Evolutionary conservation across 2,329 filamentous ascomycete species (phyloP).

Genomic region (Colletotrichum siamense): DNA sequence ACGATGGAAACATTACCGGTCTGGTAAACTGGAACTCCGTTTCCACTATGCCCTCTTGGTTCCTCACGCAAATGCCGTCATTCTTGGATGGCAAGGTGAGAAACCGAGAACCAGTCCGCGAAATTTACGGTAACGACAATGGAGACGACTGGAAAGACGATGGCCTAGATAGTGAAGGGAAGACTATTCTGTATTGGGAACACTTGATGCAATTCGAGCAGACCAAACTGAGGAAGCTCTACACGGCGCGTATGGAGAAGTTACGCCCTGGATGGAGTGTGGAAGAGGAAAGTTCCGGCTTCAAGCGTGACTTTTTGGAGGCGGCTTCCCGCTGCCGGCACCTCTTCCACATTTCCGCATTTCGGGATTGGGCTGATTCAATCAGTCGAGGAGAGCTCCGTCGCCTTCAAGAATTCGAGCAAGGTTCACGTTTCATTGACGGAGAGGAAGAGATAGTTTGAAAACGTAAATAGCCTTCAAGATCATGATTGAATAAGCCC

Average conservation of each 20-base stretch:
- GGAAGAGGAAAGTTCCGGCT: slow-evolving; percentile 23
- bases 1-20: slow-evolving; percentile 37
- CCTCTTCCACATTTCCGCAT: not conserved
- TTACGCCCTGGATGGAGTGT: slow-evolving; percentile 36
- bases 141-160: not conserved
- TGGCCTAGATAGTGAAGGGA: slow-evolving; percentile 41
- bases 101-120: slow-evolving; percentile 34
- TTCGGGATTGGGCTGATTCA: not conserved
- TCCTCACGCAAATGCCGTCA: slow-evolving; percentile 33
- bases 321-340: not conserved
- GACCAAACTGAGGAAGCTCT: slow-evolving; percentile 40
- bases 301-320: slow-evolving; percentile 37
- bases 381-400: not conserved
- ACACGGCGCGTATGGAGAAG: slow-evolving; percentile 33
- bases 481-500: not conserved
- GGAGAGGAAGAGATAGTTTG: not conserved
- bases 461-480: not conserved
- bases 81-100: slow-evolving; percentile 36
- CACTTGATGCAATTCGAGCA: slow-evolving; percentile 45
- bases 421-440: not conserved
- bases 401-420: not conserved
- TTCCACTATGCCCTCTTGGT: slow-evolving; percentile 44
- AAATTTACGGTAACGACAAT: slow-evolving; percentile 32
- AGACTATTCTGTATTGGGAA: slow-evolving; percentile 43
- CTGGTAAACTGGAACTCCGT: slow-evolving; percentile 50